Evolutionary conservation across 2,329 filamentous ascomycete genomes (phyloP).

Genomic region (Tolypocladium paradoxum): DNA sequence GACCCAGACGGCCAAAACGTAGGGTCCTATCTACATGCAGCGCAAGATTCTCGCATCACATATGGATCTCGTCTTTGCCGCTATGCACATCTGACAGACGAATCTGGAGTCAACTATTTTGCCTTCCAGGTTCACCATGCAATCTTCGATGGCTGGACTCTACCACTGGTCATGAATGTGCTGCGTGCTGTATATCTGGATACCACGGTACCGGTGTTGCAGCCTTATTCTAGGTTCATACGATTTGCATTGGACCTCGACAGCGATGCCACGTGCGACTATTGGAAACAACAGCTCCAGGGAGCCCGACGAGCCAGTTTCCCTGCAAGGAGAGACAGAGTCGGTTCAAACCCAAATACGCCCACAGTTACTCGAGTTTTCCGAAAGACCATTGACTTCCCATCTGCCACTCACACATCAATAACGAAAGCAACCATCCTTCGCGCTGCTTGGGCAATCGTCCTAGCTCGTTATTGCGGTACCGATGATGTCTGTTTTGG

Average conservation of each 20-base stretch:
- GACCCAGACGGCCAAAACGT: background rate
- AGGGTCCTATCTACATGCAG: background rate
- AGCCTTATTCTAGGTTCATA: conserved; percentile 6
- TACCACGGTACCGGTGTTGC: background rate
- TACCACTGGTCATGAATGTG: background rate
- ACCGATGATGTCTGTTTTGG: conserved; percentile 15
- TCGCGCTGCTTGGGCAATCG: conserved; percentile 14
- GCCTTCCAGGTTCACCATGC: conserved; percentile 12
- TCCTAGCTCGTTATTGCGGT: conserved; percentile 10
- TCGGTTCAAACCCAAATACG: background rate
- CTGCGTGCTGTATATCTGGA: conserved; percentile 2
- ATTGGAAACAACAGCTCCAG: conserved; percentile 2
- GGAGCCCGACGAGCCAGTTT: background rate
- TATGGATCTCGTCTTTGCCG: conserved; percentile 3
- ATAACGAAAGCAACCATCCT: conserved; percentile 11
- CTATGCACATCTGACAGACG: background rate
- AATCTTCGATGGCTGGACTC: conserved; percentile 13
- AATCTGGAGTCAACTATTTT: conserved; percentile 4
- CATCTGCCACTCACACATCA: background rate
- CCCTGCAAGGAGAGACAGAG: background rate
- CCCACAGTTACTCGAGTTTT: background rate
- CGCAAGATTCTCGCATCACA: background rate
- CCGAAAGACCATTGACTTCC: background rate
- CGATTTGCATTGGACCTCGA: conserved; percentile 1
- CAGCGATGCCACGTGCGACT: background rate